Base-by-base conservation (phyloP, 257 asterid genomes). In the Salvia rosmarinus region DNA sequence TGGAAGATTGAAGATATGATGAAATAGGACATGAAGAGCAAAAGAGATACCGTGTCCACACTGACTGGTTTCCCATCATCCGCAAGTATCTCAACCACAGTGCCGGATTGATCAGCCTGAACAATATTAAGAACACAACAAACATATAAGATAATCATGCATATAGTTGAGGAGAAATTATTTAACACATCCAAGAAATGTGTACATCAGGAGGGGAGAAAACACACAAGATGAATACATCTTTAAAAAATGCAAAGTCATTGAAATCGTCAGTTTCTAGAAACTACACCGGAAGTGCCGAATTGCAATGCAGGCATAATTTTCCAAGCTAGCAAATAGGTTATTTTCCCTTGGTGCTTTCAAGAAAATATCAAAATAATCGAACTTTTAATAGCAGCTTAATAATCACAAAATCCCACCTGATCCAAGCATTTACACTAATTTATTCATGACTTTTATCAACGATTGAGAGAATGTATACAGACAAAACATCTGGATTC, bases 11-110 rank as follows among this genome's bases (percentile, higher is more conserved):
- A n/a, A n/a, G n/a, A n/a, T n/a, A n/a, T n/a, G n/a, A n/a, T 25
- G 63, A 25, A 44, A 28, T 4, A 35, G 1, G 37, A 6, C 56
- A 30, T 23, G 56, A 65, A 66, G 30, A 63, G 70, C 51, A 67
- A 51, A 58, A 40, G 70, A 56, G 42, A 40, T 80, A 85, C 89
- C 84, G 65, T 17, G 58, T 76, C 91, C 71, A 86, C 80, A 12
- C 89, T 80, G 63, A 86, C 85, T 7, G 91, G 91, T 46, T 86
- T 86, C 13, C 87, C 89, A 74, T 86, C 87, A 4, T 84, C 89
- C 43, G 8, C 89, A 20, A 82, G 72, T 67, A 86, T 86, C 79
- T 86, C 91, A 37, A 77, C 80, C 54, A 86, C 56, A 20, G 91
- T 86, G 70, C 91, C 91, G 21, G 88, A 76, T 23, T 74, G 82